A percentile compares a stretch with the other conserved stretches of the same genome.
Conservation (phyloP, 1,284 basidiomycete species). For the Peniophora sp. region DNA sequence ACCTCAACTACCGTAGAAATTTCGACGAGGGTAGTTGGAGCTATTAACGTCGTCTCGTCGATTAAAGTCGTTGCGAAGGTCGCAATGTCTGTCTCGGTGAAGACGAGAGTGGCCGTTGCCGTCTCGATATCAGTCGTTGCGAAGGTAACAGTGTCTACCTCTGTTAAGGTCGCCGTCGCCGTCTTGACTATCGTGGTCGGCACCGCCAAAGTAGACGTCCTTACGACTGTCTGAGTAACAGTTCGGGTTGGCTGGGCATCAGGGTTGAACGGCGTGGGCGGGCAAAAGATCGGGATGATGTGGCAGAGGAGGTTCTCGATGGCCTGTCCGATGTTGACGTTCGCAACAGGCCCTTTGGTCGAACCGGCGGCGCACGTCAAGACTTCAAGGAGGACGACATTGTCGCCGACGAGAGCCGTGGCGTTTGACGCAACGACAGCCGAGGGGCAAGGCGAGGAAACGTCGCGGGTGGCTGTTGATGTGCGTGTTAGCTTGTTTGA, state of each 20-base stretch:
- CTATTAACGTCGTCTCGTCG: not conserved
- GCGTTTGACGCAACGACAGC: not conserved
- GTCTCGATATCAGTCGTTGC: not conserved
- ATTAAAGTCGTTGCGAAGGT: not conserved
- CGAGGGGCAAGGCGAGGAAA: not conserved
- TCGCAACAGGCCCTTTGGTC: not conserved
- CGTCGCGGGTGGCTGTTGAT: not conserved
- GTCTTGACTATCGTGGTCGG: not conserved
- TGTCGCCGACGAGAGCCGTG: not conserved
- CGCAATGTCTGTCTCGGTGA: not conserved
- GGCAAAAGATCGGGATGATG: conserved; percentile 4
- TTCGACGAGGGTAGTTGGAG: not conserved
- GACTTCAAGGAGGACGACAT: not conserved
- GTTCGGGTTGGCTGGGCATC: conserved; percentile 1
- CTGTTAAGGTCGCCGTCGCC: no score
- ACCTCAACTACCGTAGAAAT: no score
- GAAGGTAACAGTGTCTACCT: no score
- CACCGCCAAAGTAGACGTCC: not conserved
- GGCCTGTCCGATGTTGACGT: not conserved
- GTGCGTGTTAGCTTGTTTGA: not conserved
- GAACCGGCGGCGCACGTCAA: not conserved
- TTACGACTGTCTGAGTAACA: not conserved
- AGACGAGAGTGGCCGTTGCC: not conserved
- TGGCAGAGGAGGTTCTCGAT: not conserved
- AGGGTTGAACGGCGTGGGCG: conserved; percentile 1